Base-by-base conservation (phyloP, 2,329 filamentous ascomycete genomes). In the Talaromyces amestolkiae region DNA sequence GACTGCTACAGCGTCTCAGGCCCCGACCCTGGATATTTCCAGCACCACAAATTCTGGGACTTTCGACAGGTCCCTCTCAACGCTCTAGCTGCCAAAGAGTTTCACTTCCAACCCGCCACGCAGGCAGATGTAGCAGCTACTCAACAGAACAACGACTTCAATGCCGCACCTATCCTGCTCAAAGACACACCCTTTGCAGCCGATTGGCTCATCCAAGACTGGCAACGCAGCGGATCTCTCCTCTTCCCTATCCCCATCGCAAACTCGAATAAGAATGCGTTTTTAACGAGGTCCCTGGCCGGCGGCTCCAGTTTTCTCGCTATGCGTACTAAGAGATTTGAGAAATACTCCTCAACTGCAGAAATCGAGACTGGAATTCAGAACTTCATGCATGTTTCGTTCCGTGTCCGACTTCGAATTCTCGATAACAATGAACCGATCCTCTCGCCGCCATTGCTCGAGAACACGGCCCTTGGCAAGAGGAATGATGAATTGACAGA, bases 31-130 rank as follows among this genome's bases (percentile, higher is more conserved):
- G 74, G 77, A 7, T 83, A 82, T 72, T 85, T 85, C 69, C 77
- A 81, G 56, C 78, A 84, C 72, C 80, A 84, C 75, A 79, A 78
- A 60, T 80, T 85, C 71, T 84, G 78, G 75, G 82, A 84, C 72
- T 84, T 84, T 68, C 81, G 82, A 31, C 73, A 77, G 45, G 73
- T 83, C 8, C 71, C 75, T 19, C 69, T 77, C n/a, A 62, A 69
- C 27, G 33, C 69, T n/a, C 58, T 61, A 66, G 17, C 71, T 69
- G 58, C 43, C 64, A 73, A 75, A 53, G 72, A 72, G 56, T 58
- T 68, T 65, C 60, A 65, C 62, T 10, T 68, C 70, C 60, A 68
- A 59, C 60, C 62, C 65, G 69, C 31, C 68, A 71, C 13, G 60
- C 67, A 17, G 67, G 15, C 37, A 45, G 53, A 37, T 13, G n/a